Evolutionary conservation across 257 asterid species (phyloP).

Genomic region (Scutellaria baicalensis): DNA sequence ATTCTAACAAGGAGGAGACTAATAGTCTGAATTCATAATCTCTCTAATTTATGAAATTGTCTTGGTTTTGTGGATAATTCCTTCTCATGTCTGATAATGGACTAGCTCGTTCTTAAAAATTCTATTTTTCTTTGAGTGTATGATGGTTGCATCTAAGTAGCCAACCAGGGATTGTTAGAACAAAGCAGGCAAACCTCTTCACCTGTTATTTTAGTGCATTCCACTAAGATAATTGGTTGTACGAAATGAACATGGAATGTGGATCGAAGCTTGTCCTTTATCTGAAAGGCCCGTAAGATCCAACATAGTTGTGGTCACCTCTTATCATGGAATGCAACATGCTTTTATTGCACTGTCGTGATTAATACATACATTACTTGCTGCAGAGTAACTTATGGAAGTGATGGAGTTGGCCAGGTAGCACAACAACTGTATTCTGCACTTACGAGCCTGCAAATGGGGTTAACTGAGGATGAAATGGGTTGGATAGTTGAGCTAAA

Average conservation of each 20-base stretch:
- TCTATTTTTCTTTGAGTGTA: not conserved
- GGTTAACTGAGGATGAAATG: conserved; percentile 72
- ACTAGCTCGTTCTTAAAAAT: not conserved
- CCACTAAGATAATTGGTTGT: no score
- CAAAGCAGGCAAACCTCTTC: no score
- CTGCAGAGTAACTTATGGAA: conserved; percentile 66
- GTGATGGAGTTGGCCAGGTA: conserved; percentile 66
- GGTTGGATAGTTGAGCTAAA: conserved; percentile 69
- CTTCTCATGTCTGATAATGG: not conserved
- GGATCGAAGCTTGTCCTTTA: no score
- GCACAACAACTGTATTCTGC: conserved; percentile 77
- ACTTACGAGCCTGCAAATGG: conserved; percentile 87
- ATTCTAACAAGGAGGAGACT: not conserved
- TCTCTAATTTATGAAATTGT: not conserved
- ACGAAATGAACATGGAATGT: no score
- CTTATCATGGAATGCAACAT: no score
- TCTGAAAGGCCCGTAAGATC: no score
- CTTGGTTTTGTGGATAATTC: not conserved
- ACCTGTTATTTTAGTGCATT: no score
- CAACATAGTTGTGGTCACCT: no score
- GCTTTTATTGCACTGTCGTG: not conserved
- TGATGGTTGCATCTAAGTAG: not conserved
- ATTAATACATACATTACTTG: not conserved
- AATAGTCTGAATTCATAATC: not conserved
- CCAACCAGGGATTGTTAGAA: no score